Base-by-base conservation (phyloP, 352 stramenopile genomes). In the Pythium aquatile region DNA sequence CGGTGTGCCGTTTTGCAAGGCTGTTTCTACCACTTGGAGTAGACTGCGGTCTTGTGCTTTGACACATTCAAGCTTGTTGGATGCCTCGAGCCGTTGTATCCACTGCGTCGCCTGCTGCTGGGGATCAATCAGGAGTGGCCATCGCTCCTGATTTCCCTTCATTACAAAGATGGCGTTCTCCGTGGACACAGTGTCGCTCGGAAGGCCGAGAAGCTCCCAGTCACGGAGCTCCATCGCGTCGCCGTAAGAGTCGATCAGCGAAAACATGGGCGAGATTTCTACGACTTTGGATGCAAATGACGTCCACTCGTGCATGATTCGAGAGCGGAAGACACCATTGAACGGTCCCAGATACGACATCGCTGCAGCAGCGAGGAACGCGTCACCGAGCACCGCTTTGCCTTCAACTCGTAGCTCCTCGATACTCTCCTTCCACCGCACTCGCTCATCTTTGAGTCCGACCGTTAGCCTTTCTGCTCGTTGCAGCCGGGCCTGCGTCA, bases 121-220 rank as follows among this genome's bases (percentile, higher is more conserved):
- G 2, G 94, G 93, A 62, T 98, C 94, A 62, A 98, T 98, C 72
- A 98, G 86, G 16, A 98, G 75, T 17, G 93, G 81, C 92, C 92
- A 98, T 11, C 91, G 82, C n/a, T 73, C 49, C n/a, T 88, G 86
- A 24, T 73, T 90, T n/a, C 74, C 72, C 33, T 88, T 81, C 54
- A 92, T 84, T 32, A 97, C 75, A 60, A 93, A 97, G 47, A 98
- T 78, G 1, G 77, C 94, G 58, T 98, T 98, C 52, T 98, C 90
- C 1, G 87, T 87, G 1, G 83, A 97, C 24, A 97, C 91, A 0
- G 30, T 73, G 67, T 98, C 93, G 37, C 84, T 97, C 11, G 93
- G 94, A 3, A 98, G 68, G 5, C 90, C 88, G 11, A 92, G 52
- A 13, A 98, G 67, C 30, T 96, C 82, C 91, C 91, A 98, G 35